These are phyloP conservation scores for Lagenaria siceraria DNA, from an alignment of 306 rosid genomes.

Conservation along the genomic window DNA sequence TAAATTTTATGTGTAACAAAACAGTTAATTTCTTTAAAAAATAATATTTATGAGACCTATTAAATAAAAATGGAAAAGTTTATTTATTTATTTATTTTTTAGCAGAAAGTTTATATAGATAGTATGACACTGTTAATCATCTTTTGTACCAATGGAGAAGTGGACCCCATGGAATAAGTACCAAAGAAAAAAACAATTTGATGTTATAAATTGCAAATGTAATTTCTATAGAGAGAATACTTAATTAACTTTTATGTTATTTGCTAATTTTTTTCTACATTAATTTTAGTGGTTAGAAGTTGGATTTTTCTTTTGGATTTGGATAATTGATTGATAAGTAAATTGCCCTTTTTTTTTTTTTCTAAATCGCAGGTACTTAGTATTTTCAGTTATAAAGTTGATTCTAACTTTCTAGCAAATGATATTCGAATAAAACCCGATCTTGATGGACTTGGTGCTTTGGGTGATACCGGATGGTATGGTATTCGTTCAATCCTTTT, in stretches of 20 bases:
- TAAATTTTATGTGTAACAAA: no score
- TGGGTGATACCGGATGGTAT: constrained; percentile 42
- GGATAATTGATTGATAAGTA: background rate
- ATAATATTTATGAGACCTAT: no score
- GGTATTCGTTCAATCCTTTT: constrained; percentile 32
- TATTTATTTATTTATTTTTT: no score
- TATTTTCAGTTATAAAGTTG: constrained; percentile 14
- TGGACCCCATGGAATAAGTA: background rate
- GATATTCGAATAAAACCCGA: constrained; percentile 37
- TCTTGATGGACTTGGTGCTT: constrained; percentile 32
- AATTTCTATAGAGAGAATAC: background rate
- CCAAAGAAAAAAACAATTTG: no score
- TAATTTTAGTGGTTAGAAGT: background rate
- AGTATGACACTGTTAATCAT: background rate
- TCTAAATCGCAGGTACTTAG: constrained; percentile 20
- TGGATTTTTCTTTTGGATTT: background rate
- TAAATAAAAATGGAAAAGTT: no score
- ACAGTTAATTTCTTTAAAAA: no score
- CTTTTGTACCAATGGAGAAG: background rate
- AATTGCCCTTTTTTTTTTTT: background rate
- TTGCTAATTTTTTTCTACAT: background rate
- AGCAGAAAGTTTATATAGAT: background rate
- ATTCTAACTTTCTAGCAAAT: constrained; percentile 26
- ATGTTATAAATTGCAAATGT: no score
- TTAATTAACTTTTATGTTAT: background rate